Base-by-base conservation (phyloP, 176 grass and related monocot species). In the Oryza punctata region DNA sequence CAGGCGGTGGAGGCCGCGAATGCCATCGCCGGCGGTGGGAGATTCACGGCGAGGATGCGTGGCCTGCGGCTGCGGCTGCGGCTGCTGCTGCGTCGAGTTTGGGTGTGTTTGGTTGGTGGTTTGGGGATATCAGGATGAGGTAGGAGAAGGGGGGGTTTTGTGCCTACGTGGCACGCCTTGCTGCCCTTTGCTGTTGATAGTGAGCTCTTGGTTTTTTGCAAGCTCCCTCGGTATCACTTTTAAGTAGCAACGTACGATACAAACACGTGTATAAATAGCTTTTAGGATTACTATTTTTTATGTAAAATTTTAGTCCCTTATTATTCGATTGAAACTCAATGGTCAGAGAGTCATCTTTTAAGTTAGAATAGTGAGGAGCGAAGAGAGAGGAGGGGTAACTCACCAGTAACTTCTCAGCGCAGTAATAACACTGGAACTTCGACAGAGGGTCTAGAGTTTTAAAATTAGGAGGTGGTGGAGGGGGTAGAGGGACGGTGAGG, bases 51-150 rank as follows among this genome's bases (percentile, higher is more conserved):
- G 52, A 3, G 18, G 52, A 57, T 14, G 52, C 52, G 52, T 57
- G 50, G n/a, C 4, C 10, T 29, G 6, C 37, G 16, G 63, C 60
- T 12, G 76, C 76, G 23, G 35, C 72, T 77, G 14, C 14, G 1
- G 47, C n/a, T 27, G 5, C 4, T 76, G 14, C n/a, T 28, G 21
- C 23, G 5, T 12, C 5, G 33, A 1, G 25, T 10, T 4, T 26
- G 2, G 7, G 11, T 35, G 32, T 89, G 88, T 73, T 80, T 82
- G 57, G 35, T 67, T 33, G 54, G 12, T 16, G 6, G 27, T 57
- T 24, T 63, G 49, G 40, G 78, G 72, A 86, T 77, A 85, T 85
- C 78, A 46, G 72, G 88, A 89, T 89, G 88, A 81, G 88, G 54
- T 59, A 43, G 8, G 63, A 28, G 23, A 57, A 23, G 10, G 37